A percentile compares a stretch with the other conserved stretches of the same genome.
Conservation (phyloP, 805 yeast genomes). For the Teunomyces cretensis region DNA sequence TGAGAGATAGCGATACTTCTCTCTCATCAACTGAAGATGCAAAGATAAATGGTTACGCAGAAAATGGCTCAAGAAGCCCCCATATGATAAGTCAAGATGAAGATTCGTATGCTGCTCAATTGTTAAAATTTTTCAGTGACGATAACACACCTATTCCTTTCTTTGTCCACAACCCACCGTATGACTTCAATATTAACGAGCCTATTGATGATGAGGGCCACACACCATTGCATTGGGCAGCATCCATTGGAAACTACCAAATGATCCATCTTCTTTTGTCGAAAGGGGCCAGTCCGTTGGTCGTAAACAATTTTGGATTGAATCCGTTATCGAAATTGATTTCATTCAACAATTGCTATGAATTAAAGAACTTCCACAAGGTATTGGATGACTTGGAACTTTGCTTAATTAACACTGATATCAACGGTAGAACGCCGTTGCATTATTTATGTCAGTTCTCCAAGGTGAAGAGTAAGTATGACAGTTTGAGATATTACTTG, state of each 20-base stretch:
- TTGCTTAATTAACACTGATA: slow-evolving; percentile 76
- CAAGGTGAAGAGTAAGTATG: slow-evolving; percentile 62
- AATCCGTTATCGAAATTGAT: slow-evolving; percentile 86
- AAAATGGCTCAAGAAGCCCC: slow-evolving; percentile 18
- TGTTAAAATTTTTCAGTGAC: slow-evolving; percentile 43
- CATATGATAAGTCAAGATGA: slow-evolving; percentile 45
- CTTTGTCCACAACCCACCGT: slow-evolving; percentile 61
- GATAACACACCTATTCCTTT: slow-evolving; percentile 55
- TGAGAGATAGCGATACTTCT: slow-evolving; percentile 43
- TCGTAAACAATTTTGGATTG: slow-evolving; percentile 65
- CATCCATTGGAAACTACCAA: slow-evolving; percentile 84
- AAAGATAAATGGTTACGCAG: neutral
- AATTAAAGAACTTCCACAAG: slow-evolving; percentile 74
- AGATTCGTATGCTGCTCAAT: slow-evolving; percentile 35
- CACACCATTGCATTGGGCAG: slow-evolving; percentile 96
- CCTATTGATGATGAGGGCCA: slow-evolving; percentile 94
- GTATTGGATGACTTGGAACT: slow-evolving; percentile 74
- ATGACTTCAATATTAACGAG: slow-evolving; percentile 66
- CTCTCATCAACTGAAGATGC: slow-evolving; percentile 29
- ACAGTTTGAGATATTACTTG: slow-evolving; percentile 81
- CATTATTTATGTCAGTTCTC: slow-evolving; percentile 82
- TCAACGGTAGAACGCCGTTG: slow-evolving; percentile 69
- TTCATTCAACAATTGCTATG: slow-evolving; percentile 83
- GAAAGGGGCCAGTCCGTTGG: slow-evolving; percentile 67
- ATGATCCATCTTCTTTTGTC: slow-evolving; percentile 74